Percentiles rank a stretch among this genome's conserved stretches.
Evolutionary conservation across 192 early-diverging fungal genomes (phyloP).

Genomic region (Coemansia sp.): DNA sequence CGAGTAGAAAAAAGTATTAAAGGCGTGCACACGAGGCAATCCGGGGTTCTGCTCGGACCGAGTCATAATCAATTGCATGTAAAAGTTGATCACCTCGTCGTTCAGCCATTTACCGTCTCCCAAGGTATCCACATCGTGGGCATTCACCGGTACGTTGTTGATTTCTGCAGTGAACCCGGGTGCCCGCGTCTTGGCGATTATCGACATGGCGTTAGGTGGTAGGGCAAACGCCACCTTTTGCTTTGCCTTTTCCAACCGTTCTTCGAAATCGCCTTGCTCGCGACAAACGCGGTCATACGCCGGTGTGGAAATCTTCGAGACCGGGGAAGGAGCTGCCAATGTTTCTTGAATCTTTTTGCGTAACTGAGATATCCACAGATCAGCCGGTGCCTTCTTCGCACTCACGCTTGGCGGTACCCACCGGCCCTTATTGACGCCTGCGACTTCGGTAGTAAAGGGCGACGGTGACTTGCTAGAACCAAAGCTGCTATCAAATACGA

Average conservation of each 20-base stretch:
- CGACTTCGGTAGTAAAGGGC: neutral
- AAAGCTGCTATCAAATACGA: slow-evolving; percentile 7
- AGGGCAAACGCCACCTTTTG: slow-evolving; percentile 16
- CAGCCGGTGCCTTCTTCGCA: slow-evolving; percentile 3
- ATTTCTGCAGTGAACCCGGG: slow-evolving; percentile 31
- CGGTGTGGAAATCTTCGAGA: slow-evolving; percentile 22
- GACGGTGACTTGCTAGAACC: slow-evolving; percentile 10
- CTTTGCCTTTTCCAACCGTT: slow-evolving; percentile 28
- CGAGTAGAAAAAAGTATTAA: slow-evolving; percentile 91
- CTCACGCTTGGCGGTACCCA: neutral
- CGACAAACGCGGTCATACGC: slow-evolving; percentile 36
- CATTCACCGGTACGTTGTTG: slow-evolving; percentile 61
- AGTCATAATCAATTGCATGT: slow-evolving; percentile 73
- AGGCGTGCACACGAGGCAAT: slow-evolving; percentile 75
- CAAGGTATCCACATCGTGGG: slow-evolving; percentile 73
- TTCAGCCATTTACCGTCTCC: slow-evolving; percentile 81
- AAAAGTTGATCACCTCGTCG: slow-evolving; percentile 97
- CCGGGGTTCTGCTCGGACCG: slow-evolving; percentile 57
- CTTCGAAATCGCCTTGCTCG: slow-evolving; percentile 31
- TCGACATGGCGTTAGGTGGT: slow-evolving; percentile 28
- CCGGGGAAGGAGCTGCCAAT: slow-evolving; percentile 21
- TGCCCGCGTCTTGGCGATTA: slow-evolving; percentile 16
- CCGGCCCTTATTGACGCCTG: neutral
- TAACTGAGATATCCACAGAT: slow-evolving; percentile 41
- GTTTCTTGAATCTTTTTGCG: slow-evolving; percentile 45